These are phyloP conservation scores for Fusarium papillatum DNA, from an alignment of 2,329 filamentous ascomycete species.

Conservation along the genomic window DNA sequence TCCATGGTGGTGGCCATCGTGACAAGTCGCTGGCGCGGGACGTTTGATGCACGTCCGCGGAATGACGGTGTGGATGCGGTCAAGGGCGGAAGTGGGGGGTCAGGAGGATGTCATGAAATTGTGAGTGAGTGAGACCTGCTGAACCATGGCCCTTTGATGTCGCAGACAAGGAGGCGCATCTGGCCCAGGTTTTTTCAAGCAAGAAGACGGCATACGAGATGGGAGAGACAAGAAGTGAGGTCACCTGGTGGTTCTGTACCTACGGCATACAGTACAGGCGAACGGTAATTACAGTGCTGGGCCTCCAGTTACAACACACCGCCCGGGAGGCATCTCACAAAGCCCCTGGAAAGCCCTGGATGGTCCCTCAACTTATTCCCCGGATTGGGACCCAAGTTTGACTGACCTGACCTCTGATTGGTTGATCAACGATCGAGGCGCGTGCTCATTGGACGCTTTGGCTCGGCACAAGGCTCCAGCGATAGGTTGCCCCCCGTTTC, in stretches of 20 bases:
- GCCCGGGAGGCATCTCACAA: constrained; percentile 16
- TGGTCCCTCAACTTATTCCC: constrained; percentile 31
- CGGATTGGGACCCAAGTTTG: constrained; percentile 30
- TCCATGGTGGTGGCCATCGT: constrained; percentile 58
- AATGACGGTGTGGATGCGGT: constrained; percentile 34
- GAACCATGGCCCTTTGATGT: constrained; percentile 25
- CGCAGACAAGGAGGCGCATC: constrained; percentile 9
- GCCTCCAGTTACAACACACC: not conserved
- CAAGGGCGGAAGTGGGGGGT: constrained; percentile 41
- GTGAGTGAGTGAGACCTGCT: constrained; percentile 35
- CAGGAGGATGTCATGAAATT: constrained; percentile 43
- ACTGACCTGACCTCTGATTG: constrained; percentile 17
- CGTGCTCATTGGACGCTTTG: constrained; percentile 20
- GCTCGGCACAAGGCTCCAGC: constrained; percentile 12
- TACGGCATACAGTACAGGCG: not conserved
- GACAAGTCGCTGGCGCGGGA: constrained; percentile 30
- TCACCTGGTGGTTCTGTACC: not conserved
- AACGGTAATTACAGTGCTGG: constrained; percentile 2
- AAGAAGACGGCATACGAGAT: not conserved
- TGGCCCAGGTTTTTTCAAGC: not conserved
- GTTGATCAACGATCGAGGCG: constrained; percentile 2
- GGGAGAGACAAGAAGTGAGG: not conserved
- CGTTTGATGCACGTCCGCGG: constrained; percentile 22
- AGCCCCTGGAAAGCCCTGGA: constrained; percentile 16
- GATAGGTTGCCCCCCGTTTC: constrained; percentile 5